Base-by-base conservation (phyloP, 2,329 filamentous ascomycete species). In the Phyllosticta citribraziliensis region DNA sequence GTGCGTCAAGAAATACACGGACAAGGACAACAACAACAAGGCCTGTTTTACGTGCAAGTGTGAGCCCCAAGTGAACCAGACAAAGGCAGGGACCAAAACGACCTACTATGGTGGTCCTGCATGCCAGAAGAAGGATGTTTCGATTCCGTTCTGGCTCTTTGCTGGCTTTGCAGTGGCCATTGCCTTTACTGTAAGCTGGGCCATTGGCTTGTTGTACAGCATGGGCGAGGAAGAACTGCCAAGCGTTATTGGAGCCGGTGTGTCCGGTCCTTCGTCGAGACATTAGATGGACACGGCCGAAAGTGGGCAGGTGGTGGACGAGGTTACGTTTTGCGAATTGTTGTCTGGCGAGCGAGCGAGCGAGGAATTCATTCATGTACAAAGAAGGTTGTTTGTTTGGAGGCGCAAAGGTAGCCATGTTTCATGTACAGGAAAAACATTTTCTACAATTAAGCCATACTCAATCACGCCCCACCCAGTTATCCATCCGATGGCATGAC, bases 171-270 rank as follows among this genome's bases (percentile, higher is more conserved):
- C 84, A 3, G 76, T 97, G 55, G 75, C 85, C 47, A 78, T 95
- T 64, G 76, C 94, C 1, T 82, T 84, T 55, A 75, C 89, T 47
- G 76, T 95, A 27, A 80, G 80, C 47, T 86, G 88, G 71, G 85
- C 84, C 11, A 86, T 97, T 67, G 85, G 87, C 5, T 78, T 96
- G 80, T 74, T 99, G 59, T 94, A 88, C 74, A 86, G 79, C 64
- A 89, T 97, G 69, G 94, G 93, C 35, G 84, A 88, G 72, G 86
- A 96, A 78, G 88, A 91, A 75, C 79, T 97, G 65, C 94, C 94
- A 0, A 91, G 91, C 67, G 93, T 99, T 9, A 92, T 99, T 73
- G 91, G 91, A n/a, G 94, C 94, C 55, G 94, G 94, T 65, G 93
- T 99, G 47, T 89, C 88, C 65, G 84, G 85, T 62, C 81, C 86